Percentiles rank a stretch among this genome's conserved stretches.
phyloP scores from a whole-genome alignment of 208 protist genomes.

The Leishmania mexicana region DNA sequence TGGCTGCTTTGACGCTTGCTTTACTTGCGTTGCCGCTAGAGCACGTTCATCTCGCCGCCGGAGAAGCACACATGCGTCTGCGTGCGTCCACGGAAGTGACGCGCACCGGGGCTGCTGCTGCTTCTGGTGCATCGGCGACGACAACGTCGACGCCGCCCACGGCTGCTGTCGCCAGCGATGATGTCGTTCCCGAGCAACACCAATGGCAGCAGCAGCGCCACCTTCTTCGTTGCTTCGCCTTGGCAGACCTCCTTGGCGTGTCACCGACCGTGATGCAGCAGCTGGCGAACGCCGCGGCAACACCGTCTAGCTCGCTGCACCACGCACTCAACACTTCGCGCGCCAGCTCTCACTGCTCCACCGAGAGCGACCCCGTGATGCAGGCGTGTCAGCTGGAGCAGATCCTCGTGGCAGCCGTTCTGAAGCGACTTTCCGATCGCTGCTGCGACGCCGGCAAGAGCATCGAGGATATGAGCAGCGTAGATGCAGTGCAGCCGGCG shows the following conservation, averaged over 20 bases:
- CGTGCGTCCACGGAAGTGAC: not conserved
- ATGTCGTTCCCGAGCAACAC: not conserved
- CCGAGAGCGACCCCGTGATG: not conserved
- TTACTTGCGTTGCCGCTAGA: not conserved
- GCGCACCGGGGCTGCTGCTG: not conserved
- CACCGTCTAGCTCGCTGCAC: not conserved
- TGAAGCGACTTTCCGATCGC: not conserved
- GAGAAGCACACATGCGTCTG: not conserved
- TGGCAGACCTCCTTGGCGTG: constrained; percentile 24
- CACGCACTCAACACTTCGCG: not conserved
- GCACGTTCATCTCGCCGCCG: too few relatives aligned
- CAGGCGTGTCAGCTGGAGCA: not conserved
- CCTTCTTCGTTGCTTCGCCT: constrained; percentile 22
- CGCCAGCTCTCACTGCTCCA: not conserved
- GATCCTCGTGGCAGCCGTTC: not conserved
- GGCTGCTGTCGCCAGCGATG: not conserved
- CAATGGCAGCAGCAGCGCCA: not conserved
- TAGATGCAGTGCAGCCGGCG: not conserved
- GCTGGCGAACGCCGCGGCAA: not conserved
- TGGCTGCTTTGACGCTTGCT: not conserved
- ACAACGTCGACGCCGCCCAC: not conserved
- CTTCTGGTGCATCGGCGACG: not conserved
- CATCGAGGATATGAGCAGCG: too few relatives aligned
- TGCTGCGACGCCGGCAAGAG: not conserved
- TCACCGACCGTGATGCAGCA: not conserved